A percentile compares a stretch with the other conserved stretches of the same genome.
Conservation (phyloP, 2,329 filamentous ascomycete genomes). For the Akanthomyces lecanii region DNA sequence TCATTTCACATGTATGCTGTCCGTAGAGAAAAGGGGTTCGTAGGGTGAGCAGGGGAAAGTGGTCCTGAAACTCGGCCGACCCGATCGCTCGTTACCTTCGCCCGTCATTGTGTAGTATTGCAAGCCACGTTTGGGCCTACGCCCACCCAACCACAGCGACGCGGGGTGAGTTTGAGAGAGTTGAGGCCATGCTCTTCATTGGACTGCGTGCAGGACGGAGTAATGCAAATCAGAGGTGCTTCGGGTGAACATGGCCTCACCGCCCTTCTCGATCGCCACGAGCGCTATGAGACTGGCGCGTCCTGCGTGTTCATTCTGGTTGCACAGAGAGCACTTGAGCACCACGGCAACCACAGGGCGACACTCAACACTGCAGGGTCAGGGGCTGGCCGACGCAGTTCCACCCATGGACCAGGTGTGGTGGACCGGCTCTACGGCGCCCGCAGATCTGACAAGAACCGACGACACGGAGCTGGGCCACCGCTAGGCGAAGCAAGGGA, state of each 20-base stretch:
- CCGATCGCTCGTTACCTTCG: background rate
- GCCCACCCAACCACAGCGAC: background rate
- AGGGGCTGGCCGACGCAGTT: background rate
- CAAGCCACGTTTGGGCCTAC: background rate
- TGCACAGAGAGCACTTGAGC: background rate
- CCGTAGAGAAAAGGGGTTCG: background rate
- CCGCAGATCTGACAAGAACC: constrained; percentile 12
- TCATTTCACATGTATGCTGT: background rate
- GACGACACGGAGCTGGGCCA: background rate
- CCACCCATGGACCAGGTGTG: background rate
- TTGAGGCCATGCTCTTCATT: background rate
- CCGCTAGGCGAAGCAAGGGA: background rate
- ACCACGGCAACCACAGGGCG: background rate
- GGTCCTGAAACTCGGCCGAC: background rate
- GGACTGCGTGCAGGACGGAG: background rate
- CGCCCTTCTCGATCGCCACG: constrained; percentile 8
- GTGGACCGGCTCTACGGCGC: background rate
- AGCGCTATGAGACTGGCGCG: background rate
- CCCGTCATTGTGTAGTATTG: background rate
- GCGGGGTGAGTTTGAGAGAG: background rate
- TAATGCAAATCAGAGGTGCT: background rate
- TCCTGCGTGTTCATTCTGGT: background rate
- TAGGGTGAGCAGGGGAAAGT: background rate
- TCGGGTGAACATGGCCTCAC: background rate
- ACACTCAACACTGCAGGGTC: background rate